phyloP scores from a whole-genome alignment of 345 rosid species.

The Arabidopsis arenosa region DNA sequence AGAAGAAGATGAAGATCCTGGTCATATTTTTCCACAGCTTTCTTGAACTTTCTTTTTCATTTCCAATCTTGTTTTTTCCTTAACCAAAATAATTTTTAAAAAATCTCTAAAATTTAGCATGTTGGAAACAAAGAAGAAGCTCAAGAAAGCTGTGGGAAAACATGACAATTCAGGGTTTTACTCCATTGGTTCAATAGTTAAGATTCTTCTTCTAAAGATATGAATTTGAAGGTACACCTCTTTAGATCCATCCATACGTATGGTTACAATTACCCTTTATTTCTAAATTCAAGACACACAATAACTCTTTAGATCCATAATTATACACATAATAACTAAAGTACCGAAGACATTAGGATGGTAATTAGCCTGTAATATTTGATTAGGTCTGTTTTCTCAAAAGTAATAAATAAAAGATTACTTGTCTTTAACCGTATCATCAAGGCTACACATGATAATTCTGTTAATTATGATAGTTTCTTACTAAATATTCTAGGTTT shows the following conservation, averaged over 20 bases:
- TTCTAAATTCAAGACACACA: background rate
- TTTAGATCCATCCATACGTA: background rate
- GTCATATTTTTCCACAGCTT: conserved; percentile 49
- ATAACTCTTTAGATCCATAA: background rate
- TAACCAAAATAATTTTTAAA: background rate
- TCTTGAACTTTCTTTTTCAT: conserved; percentile 46
- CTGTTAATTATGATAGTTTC: background rate
- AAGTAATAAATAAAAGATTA: background rate
- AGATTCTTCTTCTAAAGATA: background rate
- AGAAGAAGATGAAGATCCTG: conserved; percentile 43
- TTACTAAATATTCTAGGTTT: background rate
- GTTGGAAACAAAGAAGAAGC: conserved; percentile 29
- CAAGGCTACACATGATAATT: background rate
- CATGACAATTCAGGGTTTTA: conserved; percentile 46
- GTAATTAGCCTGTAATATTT: background rate
- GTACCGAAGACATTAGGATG: background rate
- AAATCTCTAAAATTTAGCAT: background rate
- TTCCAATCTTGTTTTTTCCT: background rate
- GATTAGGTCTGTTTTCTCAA: background rate
- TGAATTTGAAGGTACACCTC: conserved; percentile 16
- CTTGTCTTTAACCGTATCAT: background rate
- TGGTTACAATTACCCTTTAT: conserved; percentile 9
- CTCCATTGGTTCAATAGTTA: background rate
- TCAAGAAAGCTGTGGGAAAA: conserved; percentile 50
- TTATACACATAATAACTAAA: conserved; percentile 9